Evolutionary conservation across 371 early-diverging fungal species (phyloP), one percentile per base, ranked within the genome.

Genomic region (Apophysomyces trapeziformis): DNA sequence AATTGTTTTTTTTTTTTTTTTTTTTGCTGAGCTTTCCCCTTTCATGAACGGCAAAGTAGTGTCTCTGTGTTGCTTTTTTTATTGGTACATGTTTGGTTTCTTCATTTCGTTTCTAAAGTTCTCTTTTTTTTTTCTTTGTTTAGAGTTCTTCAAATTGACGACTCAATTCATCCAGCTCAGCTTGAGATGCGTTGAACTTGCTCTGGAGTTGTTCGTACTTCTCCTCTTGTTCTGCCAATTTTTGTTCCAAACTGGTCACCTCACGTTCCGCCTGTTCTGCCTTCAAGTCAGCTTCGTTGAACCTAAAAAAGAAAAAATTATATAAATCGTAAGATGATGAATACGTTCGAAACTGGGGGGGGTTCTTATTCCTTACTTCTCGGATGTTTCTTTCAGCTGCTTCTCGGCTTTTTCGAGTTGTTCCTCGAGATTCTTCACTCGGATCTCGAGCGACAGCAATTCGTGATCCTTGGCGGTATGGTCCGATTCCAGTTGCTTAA

Each of bases 181-280:
- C 61, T 87, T 92, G 91, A 74, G 82, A 73, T 35, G 73, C 66
- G 43, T 75, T 74, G 77, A 83, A 87, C 76, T 92, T 90, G 39
- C 81, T 84, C 60, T 71, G 66, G 50, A 87, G 69, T 38, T 90
- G 89, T 63, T 92, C 89, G 71, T 89, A 73, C 70, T 80, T 77
- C 67, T 73, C 71, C 70, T 94, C 93, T 65, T 85, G 80, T 37
- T 85, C 86, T 44, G 73, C 79, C 65, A 82, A 74, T 67, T 92
- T 89, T 64, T 79, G 72, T 75, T 93, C 92, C 73, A 92, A 73
- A 64, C 79, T 72, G 38, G 77, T 68, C 50, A 90, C 85, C 68
- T 82, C 85, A 66, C 92, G 89, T 72, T 93, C 91, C 65, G 87
- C 83, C 60, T 86, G 83, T 73, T 94, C 94, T 65, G 91, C 89